phyloP scores from a whole-genome alignment of 306 rosid species.

The Mucuna pruriens region DNA sequence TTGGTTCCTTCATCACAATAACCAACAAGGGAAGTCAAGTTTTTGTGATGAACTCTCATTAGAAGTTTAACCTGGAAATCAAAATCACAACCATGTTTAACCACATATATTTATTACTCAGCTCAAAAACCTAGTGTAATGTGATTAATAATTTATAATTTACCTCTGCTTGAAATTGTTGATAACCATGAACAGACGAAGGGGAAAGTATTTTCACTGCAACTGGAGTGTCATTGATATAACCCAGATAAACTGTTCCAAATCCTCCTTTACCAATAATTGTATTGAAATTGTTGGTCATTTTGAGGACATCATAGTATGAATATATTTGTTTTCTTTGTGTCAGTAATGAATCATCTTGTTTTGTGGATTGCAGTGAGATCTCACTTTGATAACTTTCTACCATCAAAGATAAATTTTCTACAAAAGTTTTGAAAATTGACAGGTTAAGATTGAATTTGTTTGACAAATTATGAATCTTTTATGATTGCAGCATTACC shows the following conservation, averaged over 20 bases:
- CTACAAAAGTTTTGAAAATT: neutral
- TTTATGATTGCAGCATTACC: neutral
- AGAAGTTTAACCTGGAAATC: slow-evolving; percentile 33
- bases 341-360: neutral
- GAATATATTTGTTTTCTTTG: slow-evolving; percentile 33
- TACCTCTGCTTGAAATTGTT: slow-evolving; percentile 60
- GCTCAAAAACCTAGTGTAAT: neutral
- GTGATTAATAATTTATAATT: neutral
- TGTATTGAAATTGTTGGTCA: slow-evolving; percentile 51
- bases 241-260: slow-evolving; percentile 50
- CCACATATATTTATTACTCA: neutral
- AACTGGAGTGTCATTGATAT: slow-evolving; percentile 44
- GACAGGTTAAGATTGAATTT: neutral
- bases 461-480: neutral
- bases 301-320: slow-evolving; percentile 32
- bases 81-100: neutral
- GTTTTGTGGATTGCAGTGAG: neutral
- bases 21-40: slow-evolving; percentile 44
- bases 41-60: slow-evolving; percentile 46
- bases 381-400: neutral
- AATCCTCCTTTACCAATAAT: slow-evolving; percentile 55
- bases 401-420: neutral
- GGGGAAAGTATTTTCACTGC: slow-evolving; percentile 60
- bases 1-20: slow-evolving; percentile 41
- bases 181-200: slow-evolving; percentile 49